phyloP scores from a whole-genome alignment of 208 protist genomes.

The Vickermania spadyakhi region DNA sequence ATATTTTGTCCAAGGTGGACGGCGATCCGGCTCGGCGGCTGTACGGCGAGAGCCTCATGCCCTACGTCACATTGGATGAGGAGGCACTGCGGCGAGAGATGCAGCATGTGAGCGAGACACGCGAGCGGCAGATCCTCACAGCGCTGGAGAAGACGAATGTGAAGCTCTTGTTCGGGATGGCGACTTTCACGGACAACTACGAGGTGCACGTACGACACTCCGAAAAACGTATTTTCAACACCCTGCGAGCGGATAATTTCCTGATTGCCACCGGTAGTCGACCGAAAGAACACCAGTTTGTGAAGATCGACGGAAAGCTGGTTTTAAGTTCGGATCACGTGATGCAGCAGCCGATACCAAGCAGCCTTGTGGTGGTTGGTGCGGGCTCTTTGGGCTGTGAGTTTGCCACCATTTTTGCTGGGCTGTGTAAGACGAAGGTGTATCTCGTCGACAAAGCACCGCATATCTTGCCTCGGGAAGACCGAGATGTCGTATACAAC shows the following conservation, averaged over 20 bases:
- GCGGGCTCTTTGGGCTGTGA: slow-evolving; percentile 67
- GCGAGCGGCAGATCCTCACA: slow-evolving; percentile 34
- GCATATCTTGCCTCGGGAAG: slow-evolving; percentile 60
- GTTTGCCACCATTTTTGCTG: slow-evolving; percentile 62
- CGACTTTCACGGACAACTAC: slow-evolving; percentile 36
- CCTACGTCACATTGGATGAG: slow-evolving; percentile 46
- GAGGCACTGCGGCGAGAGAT: slow-evolving; percentile 38
- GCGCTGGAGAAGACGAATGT: slow-evolving; percentile 39
- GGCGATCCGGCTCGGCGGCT: slow-evolving; percentile 29
- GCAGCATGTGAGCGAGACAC: slow-evolving; percentile 22
- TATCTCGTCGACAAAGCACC: slow-evolving; percentile 53
- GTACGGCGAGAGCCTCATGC: slow-evolving; percentile 30
- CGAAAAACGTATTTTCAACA: slow-evolving; percentile 31
- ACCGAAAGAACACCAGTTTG: slow-evolving; percentile 47
- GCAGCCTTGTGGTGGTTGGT: slow-evolving; percentile 66
- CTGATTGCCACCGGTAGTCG: slow-evolving; percentile 66
- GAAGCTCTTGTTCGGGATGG: slow-evolving; percentile 39
- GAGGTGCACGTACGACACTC: slow-evolving; percentile 46
- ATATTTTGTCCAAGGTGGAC: slow-evolving; percentile 26
- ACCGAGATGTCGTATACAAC: slow-evolving; percentile 38
- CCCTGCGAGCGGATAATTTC: slow-evolving; percentile 67
- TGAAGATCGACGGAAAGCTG: slow-evolving; percentile 29
- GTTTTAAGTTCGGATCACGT: slow-evolving; percentile 68
- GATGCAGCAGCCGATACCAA: slow-evolving; percentile 54
- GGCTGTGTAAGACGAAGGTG: slow-evolving; percentile 65